Evolutionary conservation across 306 rosid genomes (phyloP), one percentile per base, ranked within the genome.

Genomic region (Prunus salicina): DNA sequence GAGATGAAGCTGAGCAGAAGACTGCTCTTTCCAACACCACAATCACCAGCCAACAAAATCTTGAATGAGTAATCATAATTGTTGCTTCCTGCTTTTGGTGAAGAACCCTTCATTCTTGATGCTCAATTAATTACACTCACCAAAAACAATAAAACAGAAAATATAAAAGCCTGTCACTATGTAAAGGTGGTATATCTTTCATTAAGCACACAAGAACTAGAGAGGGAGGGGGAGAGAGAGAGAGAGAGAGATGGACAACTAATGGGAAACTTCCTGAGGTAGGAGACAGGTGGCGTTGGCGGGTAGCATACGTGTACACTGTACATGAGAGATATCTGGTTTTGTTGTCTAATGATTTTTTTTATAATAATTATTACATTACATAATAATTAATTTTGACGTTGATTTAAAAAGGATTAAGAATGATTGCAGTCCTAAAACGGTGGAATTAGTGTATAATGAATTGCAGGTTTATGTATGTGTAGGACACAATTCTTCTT

Each of bases 21-120:
- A 77, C 97, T 88, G 81, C 99, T 95, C 83, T 95, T 95, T 68
- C 99, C 99, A 79, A 95, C 99, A 62, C 97, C 97, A 82, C 97
- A 95, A 82, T 95, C 99, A 68, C 99, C 99, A 14, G 88, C 80
- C 92, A 95, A 56, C 81, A 92, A 79, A 25, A 95, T 83, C 92
- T 95, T 95, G 77, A 92, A 95, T 2, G 97, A 95, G 90, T 90
- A 90, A 86, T 95, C 99, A 74, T 75, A 82, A 81, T 71, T 89
- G 74, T 74, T 66, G 72, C 53, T 82, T 12, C 86, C 88, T 34
- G 76, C 93, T 85, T 81, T 88, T 12, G 86, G 75, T 84, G 84
- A 45, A 79, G 95, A 87, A 78, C 90, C 90, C 89, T 92, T 90
- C 53, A 76, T 77, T 19, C n/a, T 30, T 38, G 12, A 22, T 18